phyloP scores from a whole-genome alignment of 495 filamentous ascomycete genomes.

The Aspergillus bertholletiae region DNA sequence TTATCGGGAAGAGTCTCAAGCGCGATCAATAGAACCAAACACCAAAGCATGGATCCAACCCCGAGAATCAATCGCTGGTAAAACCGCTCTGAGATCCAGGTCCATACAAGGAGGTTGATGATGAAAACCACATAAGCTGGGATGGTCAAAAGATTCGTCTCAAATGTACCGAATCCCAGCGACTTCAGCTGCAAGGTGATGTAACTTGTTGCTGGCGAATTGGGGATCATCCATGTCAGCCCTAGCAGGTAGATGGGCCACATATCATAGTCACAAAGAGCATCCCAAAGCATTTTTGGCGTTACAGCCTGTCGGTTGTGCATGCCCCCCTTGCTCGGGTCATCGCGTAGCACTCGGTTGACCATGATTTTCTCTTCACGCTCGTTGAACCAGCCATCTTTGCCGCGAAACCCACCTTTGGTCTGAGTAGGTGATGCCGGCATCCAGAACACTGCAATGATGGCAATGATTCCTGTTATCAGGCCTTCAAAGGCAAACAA shows the following conservation, averaged over 20 bases:
- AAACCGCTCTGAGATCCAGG: constrained; percentile 51
- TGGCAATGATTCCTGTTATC: constrained; percentile 59
- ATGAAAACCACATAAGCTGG: constrained; percentile 53
- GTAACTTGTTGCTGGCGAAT: constrained; percentile 50
- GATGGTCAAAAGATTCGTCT: constrained; percentile 67
- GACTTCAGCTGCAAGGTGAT: constrained; percentile 58
- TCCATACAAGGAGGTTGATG: constrained; percentile 41
- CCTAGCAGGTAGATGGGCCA: constrained; percentile 69
- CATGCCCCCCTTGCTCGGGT: constrained; percentile 63
- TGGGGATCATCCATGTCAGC: constrained; percentile 53
- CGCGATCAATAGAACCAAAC: constrained; percentile 50
- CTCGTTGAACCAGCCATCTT: constrained; percentile 69
- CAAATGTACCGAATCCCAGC: constrained; percentile 63
- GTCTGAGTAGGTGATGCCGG: constrained; percentile 72
- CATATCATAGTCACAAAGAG: constrained; percentile 64
- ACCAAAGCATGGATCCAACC: constrained; percentile 52
- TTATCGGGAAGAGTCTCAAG: constrained; percentile 37
- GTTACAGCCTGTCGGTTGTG: constrained; percentile 60
- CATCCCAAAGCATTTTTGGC: constrained; percentile 52
- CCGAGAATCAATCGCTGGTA: constrained; percentile 52
- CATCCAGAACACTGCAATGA: constrained; percentile 64
- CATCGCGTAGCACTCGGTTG: constrained; percentile 71
- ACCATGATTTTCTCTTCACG: constrained; percentile 67
- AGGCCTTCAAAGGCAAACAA: constrained; percentile 56
- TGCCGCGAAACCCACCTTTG: constrained; percentile 61